Base-by-base conservation (phyloP, 768 basidiomycete species). In the Auriscalpium orientale region DNA sequence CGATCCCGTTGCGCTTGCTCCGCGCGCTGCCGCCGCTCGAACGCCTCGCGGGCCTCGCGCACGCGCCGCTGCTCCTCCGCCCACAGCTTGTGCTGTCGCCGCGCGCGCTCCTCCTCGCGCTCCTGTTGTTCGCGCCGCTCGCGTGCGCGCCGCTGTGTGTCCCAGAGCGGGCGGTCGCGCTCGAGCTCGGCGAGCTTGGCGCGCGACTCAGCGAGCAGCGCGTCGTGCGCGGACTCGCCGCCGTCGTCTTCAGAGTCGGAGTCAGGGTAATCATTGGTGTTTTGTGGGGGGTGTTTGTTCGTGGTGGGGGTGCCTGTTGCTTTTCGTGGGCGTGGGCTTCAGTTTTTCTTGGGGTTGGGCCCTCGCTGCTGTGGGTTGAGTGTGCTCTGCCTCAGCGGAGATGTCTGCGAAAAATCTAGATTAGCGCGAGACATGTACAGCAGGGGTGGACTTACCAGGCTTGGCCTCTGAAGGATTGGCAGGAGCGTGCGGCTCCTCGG, bases 141-240 rank as follows among this genome's bases (percentile, higher is more conserved):
- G 16, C 65, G 46, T 21, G 55, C 58, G 50, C 70, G 76, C 10
- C 79, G 79, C 37, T 73, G 72, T 59, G 73, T 76, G 62, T 85
- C 82, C 82, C 82, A 85, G 10, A 84, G 57, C 0, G 84, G 84
- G 18, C 76, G 66, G 67, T 87, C 84, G 46, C 70, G 72, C 62
- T 87, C 84, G 2, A 88, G 77, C 60, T 88, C 83, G 5, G 79
- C 82, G 40, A 87, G 72, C 63, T 87, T 89, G 44, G 80, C 77
- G 45, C 81, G 78, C 4, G 86, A 85, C 65, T 85, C 82, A 18
- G 77, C 81, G 56, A 88, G 64, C 12, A 64, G 69, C 33, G 79
- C 77, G 43, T 75, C 68, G 48, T 74, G 69, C 22, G 60, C 58
- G 43, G 56, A 51, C 20, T 63, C 56, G n/a, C 60, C 51, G 37